These are phyloP conservation scores for Berkeleyomyces rouxiae DNA, from an alignment of 2,329 filamentous ascomycete species.

Conservation along the genomic window DNA sequence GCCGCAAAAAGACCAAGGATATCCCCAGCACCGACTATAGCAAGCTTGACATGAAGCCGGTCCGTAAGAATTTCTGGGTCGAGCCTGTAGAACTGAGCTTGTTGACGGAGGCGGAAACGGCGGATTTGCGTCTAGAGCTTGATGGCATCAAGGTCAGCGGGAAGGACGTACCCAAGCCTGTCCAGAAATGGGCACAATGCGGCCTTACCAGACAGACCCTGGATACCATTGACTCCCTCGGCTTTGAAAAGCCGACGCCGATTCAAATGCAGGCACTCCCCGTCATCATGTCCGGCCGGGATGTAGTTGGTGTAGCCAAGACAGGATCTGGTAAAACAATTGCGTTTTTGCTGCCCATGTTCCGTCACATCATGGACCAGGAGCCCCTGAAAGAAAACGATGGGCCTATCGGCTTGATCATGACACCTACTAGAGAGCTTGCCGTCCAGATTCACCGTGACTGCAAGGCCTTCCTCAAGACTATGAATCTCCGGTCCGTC, in stretches of 20 bases:
- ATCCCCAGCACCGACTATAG: constrained; percentile 74
- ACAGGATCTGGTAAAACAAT: constrained; percentile 96
- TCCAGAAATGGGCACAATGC: constrained; percentile 93
- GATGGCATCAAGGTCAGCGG: constrained; percentile 92
- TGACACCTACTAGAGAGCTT: constrained; percentile 88
- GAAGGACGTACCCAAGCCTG: constrained; percentile 76
- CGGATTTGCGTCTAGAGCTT: constrained; percentile 66
- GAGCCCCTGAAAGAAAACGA: constrained; percentile 64
- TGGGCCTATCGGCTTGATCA: constrained; percentile 72
- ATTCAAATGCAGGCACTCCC: constrained; percentile 94
- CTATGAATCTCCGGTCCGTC: constrained; percentile 67
- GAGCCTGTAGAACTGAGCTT: constrained; percentile 71
- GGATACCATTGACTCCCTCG: constrained; percentile 65
- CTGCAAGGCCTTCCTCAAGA: constrained; percentile 85
- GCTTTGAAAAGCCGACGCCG: constrained; percentile 76
- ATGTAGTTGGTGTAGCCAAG: constrained; percentile 92
- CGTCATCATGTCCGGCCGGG: constrained; percentile 85
- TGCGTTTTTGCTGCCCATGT: constrained; percentile 91
- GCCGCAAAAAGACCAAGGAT: constrained; percentile 76
- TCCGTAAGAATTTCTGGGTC: constrained; percentile 89
- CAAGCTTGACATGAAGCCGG: constrained; percentile 69
- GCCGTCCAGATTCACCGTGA: constrained; percentile 88
- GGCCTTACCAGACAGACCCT: constrained; percentile 75
- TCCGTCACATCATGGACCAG: constrained; percentile 94
- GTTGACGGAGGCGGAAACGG: constrained; percentile 71